Percentiles rank a stretch among this genome's conserved stretches.
These are phyloP conservation scores for Sonneratia alba DNA, from an alignment of 345 rosid species.

Conservation along the genomic window DNA sequence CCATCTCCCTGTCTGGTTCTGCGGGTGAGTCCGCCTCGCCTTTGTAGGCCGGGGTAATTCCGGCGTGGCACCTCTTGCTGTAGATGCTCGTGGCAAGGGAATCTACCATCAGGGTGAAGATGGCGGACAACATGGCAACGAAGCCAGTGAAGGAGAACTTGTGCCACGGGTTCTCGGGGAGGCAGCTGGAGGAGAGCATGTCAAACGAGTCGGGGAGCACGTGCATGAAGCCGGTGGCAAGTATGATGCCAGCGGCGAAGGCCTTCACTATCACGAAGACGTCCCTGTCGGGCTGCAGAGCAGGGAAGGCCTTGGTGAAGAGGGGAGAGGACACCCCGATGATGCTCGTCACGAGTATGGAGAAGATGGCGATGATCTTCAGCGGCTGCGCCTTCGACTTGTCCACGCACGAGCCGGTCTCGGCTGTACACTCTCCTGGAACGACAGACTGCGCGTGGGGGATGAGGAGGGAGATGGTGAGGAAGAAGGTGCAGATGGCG, in stretches of 20 bases:
- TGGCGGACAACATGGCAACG: conserved; percentile 68
- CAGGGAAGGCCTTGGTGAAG: conserved; percentile 39
- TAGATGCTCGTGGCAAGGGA: conserved; percentile 33
- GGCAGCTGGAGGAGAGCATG: conserved; percentile 49
- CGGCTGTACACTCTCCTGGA: conserved; percentile 19
- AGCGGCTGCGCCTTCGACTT: conserved; percentile 40
- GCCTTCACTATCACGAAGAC: conserved; percentile 48
- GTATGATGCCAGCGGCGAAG: conserved; percentile 71
- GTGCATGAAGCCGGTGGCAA: conserved; percentile 82
- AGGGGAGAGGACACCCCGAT: conserved; percentile 59
- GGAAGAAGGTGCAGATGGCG: conserved; percentile 5
- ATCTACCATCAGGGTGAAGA: conserved; percentile 52
- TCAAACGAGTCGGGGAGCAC: conserved; percentile 82
- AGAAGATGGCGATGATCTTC: conserved; percentile 41
- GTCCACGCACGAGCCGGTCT: conserved; percentile 30
- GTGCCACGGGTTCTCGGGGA: conserved; percentile 64
- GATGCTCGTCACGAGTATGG: conserved; percentile 48
- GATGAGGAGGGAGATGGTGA: conserved; percentile 14
- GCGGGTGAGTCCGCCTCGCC: neutral
- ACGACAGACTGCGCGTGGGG: conserved; percentile 13
- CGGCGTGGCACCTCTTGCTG: neutral
- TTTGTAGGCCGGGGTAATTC: neutral
- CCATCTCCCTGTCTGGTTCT: neutral
- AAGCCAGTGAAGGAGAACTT: conserved; percentile 76
- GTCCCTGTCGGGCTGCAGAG: conserved; percentile 45